Evolutionary conservation across 768 basidiomycete species (phyloP).

Genomic region (Harrya chromipes): DNA sequence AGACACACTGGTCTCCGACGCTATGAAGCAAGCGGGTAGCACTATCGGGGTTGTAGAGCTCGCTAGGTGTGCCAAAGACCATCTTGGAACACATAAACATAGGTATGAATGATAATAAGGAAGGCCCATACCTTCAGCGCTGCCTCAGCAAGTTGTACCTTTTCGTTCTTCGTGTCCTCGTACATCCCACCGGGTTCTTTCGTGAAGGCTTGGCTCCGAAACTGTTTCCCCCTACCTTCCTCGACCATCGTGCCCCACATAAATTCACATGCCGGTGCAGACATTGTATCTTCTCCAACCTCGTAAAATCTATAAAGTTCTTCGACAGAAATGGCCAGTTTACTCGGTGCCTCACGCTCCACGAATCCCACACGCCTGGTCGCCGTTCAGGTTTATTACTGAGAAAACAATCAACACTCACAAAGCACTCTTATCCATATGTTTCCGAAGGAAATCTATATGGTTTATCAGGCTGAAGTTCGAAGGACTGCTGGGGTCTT

Average conservation of each 20-base stretch:
- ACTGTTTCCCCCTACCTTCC: slow-evolving; percentile 69
- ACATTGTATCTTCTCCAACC: slow-evolving; percentile 42
- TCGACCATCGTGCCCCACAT: slow-evolving; percentile 71
- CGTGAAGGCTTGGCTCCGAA: slow-evolving; percentile 56
- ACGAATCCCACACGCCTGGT: slow-evolving; percentile 62
- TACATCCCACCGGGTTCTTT: slow-evolving; percentile 34
- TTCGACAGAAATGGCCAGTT: slow-evolving; percentile 44
- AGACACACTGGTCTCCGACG: slow-evolving; percentile 54
- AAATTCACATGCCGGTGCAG: slow-evolving; percentile 61
- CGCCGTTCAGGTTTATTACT: slow-evolving; percentile 12
- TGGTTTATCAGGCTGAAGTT: slow-evolving; percentile 84
- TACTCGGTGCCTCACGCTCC: slow-evolving; percentile 37
- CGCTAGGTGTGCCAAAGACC: slow-evolving; percentile 70
- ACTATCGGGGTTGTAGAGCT: slow-evolving; percentile 58
- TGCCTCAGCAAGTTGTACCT: slow-evolving; percentile 57
- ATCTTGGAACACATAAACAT: slow-evolving; percentile 47
- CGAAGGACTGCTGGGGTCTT: slow-evolving; percentile 58
- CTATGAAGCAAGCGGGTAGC: slow-evolving; percentile 56
- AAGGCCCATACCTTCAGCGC: slow-evolving; percentile 58
- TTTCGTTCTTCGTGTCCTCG: slow-evolving; percentile 30
- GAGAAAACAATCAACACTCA: slow-evolving; percentile 39
- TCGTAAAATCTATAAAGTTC: slow-evolving; percentile 47
- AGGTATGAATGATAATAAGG: not conserved
- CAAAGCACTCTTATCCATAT: slow-evolving; percentile 86
- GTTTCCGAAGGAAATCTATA: slow-evolving; percentile 71